phyloP scores from a whole-genome alignment of 2,329 filamentous ascomycete species.

The Cordyceps cicadae region DNA sequence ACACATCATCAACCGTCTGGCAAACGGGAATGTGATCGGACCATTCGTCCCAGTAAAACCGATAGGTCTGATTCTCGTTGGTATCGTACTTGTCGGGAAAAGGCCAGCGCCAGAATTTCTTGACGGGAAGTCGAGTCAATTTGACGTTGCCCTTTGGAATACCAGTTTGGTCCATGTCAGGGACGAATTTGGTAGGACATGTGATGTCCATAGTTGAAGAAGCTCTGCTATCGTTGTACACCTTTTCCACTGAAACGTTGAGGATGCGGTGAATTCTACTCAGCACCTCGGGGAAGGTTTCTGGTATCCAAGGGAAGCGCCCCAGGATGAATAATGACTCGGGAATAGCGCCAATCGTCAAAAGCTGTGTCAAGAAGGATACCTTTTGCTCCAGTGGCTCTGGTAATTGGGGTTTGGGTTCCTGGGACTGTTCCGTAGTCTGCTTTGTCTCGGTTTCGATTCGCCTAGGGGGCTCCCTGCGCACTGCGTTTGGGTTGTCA shows the following conservation, averaged over 20 bases:
- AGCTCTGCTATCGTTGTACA: constrained; percentile 46
- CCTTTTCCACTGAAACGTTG: constrained; percentile 70
- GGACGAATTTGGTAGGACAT: constrained; percentile 36
- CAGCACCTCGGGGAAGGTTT: constrained; percentile 73
- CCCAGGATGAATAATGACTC: constrained; percentile 90
- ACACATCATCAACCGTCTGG: constrained; percentile 82
- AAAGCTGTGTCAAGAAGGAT: constrained; percentile 69
- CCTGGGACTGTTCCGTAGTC: constrained; percentile 31
- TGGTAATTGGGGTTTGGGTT: constrained; percentile 47
- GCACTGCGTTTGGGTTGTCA: constrained; percentile 50
- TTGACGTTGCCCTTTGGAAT: constrained; percentile 62
- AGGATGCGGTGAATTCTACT: constrained; percentile 77
- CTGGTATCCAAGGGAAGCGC: constrained; percentile 84
- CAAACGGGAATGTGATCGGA: constrained; percentile 86
- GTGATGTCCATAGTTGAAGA: constrained; percentile 22
- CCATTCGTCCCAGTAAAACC: constrained; percentile 98
- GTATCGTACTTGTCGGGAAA: constrained; percentile 70
- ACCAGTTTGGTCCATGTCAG: constrained; percentile 54
- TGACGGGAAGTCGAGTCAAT: constrained; percentile 49
- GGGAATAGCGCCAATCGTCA: constrained; percentile 85
- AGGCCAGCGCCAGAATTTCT: constrained; percentile 72
- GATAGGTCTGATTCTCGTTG: constrained; percentile 70
- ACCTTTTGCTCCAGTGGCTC: constrained; percentile 86
- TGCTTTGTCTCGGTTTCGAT: constrained; percentile 45
- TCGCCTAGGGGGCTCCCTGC: constrained; percentile 46